Evolutionary conservation across 2,329 filamentous ascomycete species (phyloP), one percentile per base, ranked within the genome.

Genomic region (Rhynchosporium agropyri): DNA sequence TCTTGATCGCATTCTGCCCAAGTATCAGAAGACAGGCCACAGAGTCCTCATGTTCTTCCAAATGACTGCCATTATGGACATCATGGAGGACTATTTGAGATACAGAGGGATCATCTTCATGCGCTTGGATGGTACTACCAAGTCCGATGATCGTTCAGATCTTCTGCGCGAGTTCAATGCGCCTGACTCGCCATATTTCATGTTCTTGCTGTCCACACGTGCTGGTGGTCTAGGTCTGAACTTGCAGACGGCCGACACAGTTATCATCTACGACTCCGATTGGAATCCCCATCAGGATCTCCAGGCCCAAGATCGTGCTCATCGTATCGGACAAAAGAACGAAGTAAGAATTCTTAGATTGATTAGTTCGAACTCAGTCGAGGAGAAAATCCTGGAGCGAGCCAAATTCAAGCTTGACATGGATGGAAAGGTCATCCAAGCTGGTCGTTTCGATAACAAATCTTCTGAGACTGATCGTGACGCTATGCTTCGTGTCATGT

Each of bases 31-130:
- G 3, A 93, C 91, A 1, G 92, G 92, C 15, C 95, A 99, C 85
- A 90, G 95, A 77, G 92, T 98, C 33, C 83, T 99, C 76, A 98
- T 99, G 90, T 99, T 99, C 84, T 99, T 99, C 83, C 95, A 99
- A 77, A 99, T 99, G 95, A 99, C 95, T 3, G 93, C 96, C 66
- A 99, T 99, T 75, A 99, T 99, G 95, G 97, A 99, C 78, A 99
- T 99, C 73, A 98, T 99, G 95, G 95, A 99, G 72, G 95, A 99
- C 76, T 99, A 96, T 76, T 79, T 99, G 66, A 89, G 94, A 3
- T 89, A 92, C 73, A 86, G 91, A 68, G 89, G 89, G 53, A 83
- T 97, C 69, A 84, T 90, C 73, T 99, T 96, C 75, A 83, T 99
- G 69, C 92, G 95, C 75, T 83, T 99, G 64, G 95, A 99, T 73